Base-by-base conservation (phyloP, 768 basidiomycete genomes). In the Auriscalpium orientale region DNA sequence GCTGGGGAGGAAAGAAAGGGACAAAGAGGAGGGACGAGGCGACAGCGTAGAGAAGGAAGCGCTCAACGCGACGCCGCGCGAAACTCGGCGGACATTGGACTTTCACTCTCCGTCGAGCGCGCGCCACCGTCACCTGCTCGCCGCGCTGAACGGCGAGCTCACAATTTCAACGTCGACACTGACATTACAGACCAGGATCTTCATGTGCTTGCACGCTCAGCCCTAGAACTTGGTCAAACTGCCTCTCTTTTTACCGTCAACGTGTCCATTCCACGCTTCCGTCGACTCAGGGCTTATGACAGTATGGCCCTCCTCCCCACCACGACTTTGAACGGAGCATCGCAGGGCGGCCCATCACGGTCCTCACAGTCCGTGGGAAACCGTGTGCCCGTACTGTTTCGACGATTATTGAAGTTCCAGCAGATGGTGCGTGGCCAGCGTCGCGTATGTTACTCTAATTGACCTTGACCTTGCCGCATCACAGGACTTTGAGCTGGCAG, bases 401-500 rank as follows among this genome's bases (percentile, higher is more conserved):
- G 84, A 58, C 76, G 92, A 44, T 68, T 95, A 49, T 82, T 87
- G 62, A 80, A 89, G 57, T 86, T 93, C 62, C 86, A 91, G 55
- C 89, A 92, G 70, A 93, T 95, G 92, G 92, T 86, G 57, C 51
- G 81, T 59, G 45, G 35, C 15, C 49, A 47, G 6, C 36, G 49
- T 54, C 33, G 43, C 33, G 7, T 47, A 9, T 6, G 8, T 20
- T 11, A 10, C 37, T 54, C 40, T 28, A 37, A 52, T 54, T 18
- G 43, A 47, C 50, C 45, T 52, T 49, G 20, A 40, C 50, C 35
- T 38, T 11, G 54, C 54, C 13, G 10, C 46, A 46, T 56, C 49
- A 8, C 67, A 98, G 95, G 95, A 98, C 70, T 97, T 98, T 71
- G 95, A 98, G 70, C 75, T 95, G 47, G 95, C 95, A 11, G 87